Percentiles rank a stretch among this genome's conserved stretches.
phyloP scores from a whole-genome alignment of 495 filamentous ascomycete genomes.

The Penicillium salamii region DNA sequence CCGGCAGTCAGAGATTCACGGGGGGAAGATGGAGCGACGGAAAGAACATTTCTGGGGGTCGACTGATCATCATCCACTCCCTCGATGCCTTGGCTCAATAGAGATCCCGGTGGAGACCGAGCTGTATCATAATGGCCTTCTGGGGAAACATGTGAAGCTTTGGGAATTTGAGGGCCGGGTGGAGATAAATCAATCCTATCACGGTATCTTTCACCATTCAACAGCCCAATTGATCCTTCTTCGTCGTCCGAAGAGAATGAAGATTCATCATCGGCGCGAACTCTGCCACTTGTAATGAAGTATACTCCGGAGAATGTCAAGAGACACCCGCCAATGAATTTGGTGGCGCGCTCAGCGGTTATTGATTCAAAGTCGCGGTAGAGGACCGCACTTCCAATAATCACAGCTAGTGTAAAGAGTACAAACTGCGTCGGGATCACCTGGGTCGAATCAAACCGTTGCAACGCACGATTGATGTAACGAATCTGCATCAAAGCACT shows the following conservation, averaged over 20 bases:
- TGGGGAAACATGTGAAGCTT: constrained; percentile 12
- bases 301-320: constrained; percentile 94
- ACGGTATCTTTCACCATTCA: constrained; percentile 41
- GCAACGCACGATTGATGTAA: constrained; percentile 91
- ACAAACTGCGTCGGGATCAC: constrained; percentile 98
- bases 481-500: constrained; percentile 94
- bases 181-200: constrained; percentile 39
- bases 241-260: constrained; percentile 46
- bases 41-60: constrained; percentile 35
- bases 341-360: constrained; percentile 61
- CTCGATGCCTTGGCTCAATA: constrained; percentile 33
- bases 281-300: constrained; percentile 72
- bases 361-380: constrained; percentile 92
- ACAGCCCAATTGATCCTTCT: constrained; percentile 47
- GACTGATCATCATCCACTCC: constrained; percentile 32
- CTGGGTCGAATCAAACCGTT: constrained; percentile 93
- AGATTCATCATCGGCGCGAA: constrained; percentile 43
- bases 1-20: constrained; percentile 32
- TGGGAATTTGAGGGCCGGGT: constrained; percentile 18
- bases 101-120: constrained; percentile 33
- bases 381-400: constrained; percentile 85
- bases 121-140: constrained; percentile 15
- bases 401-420: constrained; percentile 91
- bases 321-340: constrained; percentile 85
- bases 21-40: constrained; percentile 33